Base-by-base conservation (phyloP, 176 grass and related monocot genomes). In the Carex scoparia region DNA sequence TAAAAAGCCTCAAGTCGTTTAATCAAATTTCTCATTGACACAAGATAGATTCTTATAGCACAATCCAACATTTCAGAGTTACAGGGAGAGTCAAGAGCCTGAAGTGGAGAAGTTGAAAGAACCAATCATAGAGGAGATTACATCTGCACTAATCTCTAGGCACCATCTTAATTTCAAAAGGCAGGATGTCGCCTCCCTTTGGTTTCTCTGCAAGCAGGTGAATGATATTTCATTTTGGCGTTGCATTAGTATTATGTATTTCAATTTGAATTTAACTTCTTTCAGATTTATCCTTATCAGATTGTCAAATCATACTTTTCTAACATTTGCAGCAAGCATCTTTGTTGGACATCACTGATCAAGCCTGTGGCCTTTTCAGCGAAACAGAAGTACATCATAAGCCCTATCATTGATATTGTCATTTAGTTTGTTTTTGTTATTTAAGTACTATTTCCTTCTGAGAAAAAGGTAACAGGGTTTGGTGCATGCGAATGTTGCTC, bases 161-260 rank as follows among this genome's bases (percentile, higher is more conserved):
- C 86, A 92, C 84, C 76, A 86, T 58, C 87, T 99, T 81, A 92
- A 92, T 84, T 99, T 99, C 85, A 95, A 88, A 82, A 90, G 32
- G 18, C 87, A 91, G 58, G 96, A 99, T 89, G 84, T 95, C 79
- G 86, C 90, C 46, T 95, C 96, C 6, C 96, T 99, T 18, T 99
- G 93, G 93, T 99, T 99, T 91, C 93, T 99, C 85, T 99, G 96
- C 84, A 99, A 99, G 72, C 90, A 99, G 96, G 96, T 95, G 84
- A 75, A 5, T 28, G 15, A 73, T 86, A 55, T 37, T 62, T 86
- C 19, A 80, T 51, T 90, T 12, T 65, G 33, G 38, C 10, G 48
- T 51, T 51, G 48, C 61, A 49, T 57, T 85, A 44, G 68, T 32
- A 66, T 67, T 51, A 51, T 35, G 44, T 83, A 54, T 55, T 67